A percentile compares a stretch with the other conserved stretches of the same genome.
Conservation (phyloP, 2,329 filamentous ascomycete genomes). For the Colletotrichum sp. region DNA sequence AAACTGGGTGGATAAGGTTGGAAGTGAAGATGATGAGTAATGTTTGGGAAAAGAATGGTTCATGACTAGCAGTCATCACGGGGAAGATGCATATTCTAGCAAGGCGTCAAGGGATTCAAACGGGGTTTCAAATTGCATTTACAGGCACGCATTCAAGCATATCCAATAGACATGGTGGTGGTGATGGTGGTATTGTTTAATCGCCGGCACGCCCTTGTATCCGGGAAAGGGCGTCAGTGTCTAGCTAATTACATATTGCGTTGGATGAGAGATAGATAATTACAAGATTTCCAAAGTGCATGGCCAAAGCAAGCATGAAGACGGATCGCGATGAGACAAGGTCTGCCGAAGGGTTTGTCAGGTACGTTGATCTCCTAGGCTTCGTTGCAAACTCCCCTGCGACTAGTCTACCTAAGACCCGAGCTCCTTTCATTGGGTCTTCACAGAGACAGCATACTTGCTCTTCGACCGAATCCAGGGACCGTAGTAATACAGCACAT, state of each 20-base stretch:
- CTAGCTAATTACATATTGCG: neutral
- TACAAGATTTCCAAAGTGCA: neutral
- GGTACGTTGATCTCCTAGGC: neutral
- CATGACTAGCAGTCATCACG: neutral
- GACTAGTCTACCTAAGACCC: fast-evolving
- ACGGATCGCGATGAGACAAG: neutral
- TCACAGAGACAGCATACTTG: neutral
- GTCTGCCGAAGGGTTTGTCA: neutral
- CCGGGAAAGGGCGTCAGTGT: neutral
- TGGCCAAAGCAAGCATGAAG: neutral
- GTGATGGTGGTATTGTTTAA: neutral
- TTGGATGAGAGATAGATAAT: neutral
- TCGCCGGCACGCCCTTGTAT: neutral
- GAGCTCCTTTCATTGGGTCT: neutral
- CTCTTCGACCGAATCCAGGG: constrained; percentile 5
- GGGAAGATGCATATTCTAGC: neutral
- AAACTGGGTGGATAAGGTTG: neutral
- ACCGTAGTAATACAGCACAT: constrained; percentile 30
- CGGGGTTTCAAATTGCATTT: neutral
- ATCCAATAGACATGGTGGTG: neutral
- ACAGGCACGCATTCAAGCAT: neutral
- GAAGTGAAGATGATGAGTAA: constrained; percentile 4
- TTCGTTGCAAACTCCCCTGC: neutral
- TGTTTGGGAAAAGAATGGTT: neutral
- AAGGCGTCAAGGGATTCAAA: neutral